Evolutionary conservation across 306 rosid genomes (phyloP).

Genomic region (Purshia tridentata): DNA sequence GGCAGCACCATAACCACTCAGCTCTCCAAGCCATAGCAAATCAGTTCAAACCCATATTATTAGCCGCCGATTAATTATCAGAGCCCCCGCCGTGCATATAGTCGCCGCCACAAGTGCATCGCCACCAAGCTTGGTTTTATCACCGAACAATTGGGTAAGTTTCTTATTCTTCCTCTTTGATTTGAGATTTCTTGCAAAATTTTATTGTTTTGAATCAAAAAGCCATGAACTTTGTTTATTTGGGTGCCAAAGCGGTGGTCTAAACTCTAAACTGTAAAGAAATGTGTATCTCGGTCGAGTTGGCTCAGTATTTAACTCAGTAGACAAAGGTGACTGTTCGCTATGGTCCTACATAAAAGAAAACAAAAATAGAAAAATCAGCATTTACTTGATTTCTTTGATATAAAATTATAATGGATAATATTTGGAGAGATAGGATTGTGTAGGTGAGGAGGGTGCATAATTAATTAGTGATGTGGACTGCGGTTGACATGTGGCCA

Average conservation of each 20-base stretch:
- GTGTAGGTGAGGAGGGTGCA: background rate
- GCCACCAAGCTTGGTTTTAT: background rate
- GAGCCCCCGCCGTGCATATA: background rate
- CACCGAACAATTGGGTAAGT: conserved; percentile 6
- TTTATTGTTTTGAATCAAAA: background rate
- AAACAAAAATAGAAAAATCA: no score
- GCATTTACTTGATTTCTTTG: no score
- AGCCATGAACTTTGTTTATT: background rate
- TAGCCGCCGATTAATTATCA: background rate
- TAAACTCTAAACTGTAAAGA: background rate
- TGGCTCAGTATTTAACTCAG: conserved; percentile 1
- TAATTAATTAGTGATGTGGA: background rate
- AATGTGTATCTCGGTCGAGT: background rate
- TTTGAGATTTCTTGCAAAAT: background rate
- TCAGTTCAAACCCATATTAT: no score
- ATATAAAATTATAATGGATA: no score
- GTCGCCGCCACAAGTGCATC: background rate
- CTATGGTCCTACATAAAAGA: background rate
- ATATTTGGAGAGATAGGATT: background rate
- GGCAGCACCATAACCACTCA: no score
- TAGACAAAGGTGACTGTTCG: background rate
- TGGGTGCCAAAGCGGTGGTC: background rate
- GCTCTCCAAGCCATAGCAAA: no score
- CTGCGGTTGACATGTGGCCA: conserved; percentile 5
- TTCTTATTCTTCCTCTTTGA: background rate